Evolutionary conservation across 768 basidiomycete species (phyloP).

Genomic region (Termitomyces sp.): DNA sequence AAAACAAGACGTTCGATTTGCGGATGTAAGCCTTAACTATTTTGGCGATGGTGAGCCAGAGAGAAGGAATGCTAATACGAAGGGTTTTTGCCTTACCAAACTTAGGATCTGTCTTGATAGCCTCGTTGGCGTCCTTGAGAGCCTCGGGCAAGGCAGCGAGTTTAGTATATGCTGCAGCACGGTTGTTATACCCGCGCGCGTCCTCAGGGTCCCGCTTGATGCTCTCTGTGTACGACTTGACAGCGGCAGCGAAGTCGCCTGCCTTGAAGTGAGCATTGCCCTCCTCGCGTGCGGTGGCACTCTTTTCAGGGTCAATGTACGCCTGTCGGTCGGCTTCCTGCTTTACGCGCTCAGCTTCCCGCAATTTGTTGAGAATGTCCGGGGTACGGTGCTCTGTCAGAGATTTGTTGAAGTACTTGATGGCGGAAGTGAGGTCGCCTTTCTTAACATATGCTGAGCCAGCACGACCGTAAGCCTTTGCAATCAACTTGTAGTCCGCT

Average conservation of each 20-base stretch:
- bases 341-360: conserved; percentile 73
- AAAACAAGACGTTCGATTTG: conserved; percentile 77
- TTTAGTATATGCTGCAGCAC: conserved; percentile 97
- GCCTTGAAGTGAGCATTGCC: conserved; percentile 90
- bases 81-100: conserved; percentile 52
- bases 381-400: conserved; percentile 96
- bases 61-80: background rate
- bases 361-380: conserved; percentile 85
- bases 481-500: conserved; percentile 92
- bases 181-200: conserved; percentile 93
- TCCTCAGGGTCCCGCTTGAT: conserved; percentile 94
- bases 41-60: background rate
- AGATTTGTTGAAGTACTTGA: conserved; percentile 92
- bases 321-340: conserved; percentile 72
- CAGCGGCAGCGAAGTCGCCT: conserved; percentile 87
- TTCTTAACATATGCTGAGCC: conserved; percentile 84
- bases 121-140: conserved; percentile 90
- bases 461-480: conserved; percentile 89
- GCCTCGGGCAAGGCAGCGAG: conserved; percentile 91
- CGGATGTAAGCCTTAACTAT: conserved; percentile 93
- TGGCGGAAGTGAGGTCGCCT: conserved; percentile 66
- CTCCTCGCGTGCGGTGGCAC: conserved; percentile 81
- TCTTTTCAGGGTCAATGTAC: conserved; percentile 84
- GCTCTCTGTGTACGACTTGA: conserved; percentile 90
- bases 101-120: conserved; percentile 83